Evolutionary conservation across 306 rosid species (phyloP).

Genomic region (Dalbergia oliveri): DNA sequence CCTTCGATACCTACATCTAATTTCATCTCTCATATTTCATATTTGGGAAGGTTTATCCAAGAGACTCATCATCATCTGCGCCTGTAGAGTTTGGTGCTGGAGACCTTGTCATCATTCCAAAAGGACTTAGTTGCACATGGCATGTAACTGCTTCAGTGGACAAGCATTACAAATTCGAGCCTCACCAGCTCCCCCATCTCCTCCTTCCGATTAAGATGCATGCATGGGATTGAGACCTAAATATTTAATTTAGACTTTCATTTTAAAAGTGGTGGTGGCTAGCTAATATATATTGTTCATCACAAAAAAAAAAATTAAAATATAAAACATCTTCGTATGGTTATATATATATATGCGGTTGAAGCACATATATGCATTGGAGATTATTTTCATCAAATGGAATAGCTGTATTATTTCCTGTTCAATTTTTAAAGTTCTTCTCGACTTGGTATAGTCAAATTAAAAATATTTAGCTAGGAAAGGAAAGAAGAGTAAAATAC

Average conservation of each 20-base stretch:
- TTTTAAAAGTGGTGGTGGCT: not conserved
- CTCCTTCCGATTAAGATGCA: not conserved
- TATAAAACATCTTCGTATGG: no score
- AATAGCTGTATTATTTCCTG: not conserved
- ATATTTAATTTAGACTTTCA: not conserved
- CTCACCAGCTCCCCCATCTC: conserved; percentile 28
- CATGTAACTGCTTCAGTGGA: conserved; percentile 74
- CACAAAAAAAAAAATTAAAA: no score
- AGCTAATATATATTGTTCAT: no score
- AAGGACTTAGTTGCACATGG: conserved; percentile 80
- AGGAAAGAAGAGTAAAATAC: not conserved
- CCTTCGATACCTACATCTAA: not conserved
- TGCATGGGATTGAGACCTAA: not conserved
- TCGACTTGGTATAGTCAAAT: no score
- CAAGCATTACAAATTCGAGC: conserved; percentile 74
- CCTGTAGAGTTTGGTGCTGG: conserved; percentile 73
- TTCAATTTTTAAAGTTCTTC: not conserved
- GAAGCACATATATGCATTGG: no score
- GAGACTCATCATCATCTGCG: conserved; percentile 56
- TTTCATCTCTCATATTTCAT: not conserved
- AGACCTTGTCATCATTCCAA: conserved; percentile 74
- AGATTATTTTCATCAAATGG: no score
- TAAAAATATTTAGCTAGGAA: not conserved
- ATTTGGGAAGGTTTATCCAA: conserved; percentile 59
- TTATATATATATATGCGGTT: no score